Conservation (phyloP, 192 early-diverging fungal genomes). For the Lunasporangiospora selenospora region DNA sequence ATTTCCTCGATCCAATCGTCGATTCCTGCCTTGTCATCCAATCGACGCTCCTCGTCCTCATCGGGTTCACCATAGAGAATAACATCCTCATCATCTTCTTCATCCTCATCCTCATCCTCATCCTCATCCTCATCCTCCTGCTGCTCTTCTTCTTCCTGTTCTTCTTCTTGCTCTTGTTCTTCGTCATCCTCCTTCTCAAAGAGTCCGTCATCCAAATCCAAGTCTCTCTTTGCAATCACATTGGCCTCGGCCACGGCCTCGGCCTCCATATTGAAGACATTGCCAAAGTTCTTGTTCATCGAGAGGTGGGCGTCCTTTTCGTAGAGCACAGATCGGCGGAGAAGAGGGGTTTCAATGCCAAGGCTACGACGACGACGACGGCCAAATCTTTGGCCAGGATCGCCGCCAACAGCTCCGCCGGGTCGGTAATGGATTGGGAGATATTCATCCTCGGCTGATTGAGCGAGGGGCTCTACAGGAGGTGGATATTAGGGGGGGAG, state of each 20-base stretch:
- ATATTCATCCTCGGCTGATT: neutral
- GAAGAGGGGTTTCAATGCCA: neutral
- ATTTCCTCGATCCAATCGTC: constrained; percentile 39
- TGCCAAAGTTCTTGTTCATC: constrained; percentile 1
- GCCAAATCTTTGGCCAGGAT: neutral
- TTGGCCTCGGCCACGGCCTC: neutral
- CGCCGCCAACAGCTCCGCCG: constrained; percentile 29
- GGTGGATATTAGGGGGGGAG: neutral
- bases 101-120: neutral
- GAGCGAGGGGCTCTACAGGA: neutral
- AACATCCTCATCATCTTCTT: neutral
- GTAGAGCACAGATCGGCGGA: constrained; percentile 15
- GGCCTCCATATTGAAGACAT: neutral
- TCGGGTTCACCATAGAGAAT: constrained; percentile 1
- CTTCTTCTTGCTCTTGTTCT: neutral
- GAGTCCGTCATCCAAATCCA: neutral
- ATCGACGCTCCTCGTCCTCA: constrained; percentile 18
- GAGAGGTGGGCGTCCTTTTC: constrained; percentile 10
- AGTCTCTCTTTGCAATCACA: neutral
- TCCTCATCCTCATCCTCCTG: constrained; percentile 8
- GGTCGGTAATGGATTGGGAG: constrained; percentile 7
- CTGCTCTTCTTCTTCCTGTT: neutral
- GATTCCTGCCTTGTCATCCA: constrained; percentile 27
- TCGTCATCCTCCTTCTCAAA: constrained; percentile 3
- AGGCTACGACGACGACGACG: constrained; percentile 8